Base-by-base conservation (phyloP, 768 basidiomycete species). In the Phylloporus rhodoxanthus region DNA sequence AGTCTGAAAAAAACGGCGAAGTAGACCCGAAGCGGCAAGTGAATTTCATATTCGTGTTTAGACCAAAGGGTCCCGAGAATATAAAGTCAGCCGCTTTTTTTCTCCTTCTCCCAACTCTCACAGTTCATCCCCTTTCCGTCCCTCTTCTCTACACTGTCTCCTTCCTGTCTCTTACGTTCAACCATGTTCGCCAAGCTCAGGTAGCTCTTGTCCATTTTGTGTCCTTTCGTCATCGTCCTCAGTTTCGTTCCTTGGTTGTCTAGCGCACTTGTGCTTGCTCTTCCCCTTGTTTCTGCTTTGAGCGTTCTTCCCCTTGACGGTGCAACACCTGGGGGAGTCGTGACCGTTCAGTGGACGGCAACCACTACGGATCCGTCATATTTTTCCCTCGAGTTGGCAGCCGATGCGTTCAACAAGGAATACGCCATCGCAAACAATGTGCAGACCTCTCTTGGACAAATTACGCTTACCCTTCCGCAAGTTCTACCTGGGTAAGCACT, bases 391-490 rank as follows among this genome's bases (percentile, higher is more conserved):
- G 71, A 78, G 62, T 65, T 85, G 47, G 44, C 55, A 42, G 80
- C 82, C 64, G 15, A 56, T 0, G 20, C 25, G 1, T 85, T 85
- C 74, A 69, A 83, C 68, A 65, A 78, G 48, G 47, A 70, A 0
- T 78, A 74, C 42, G 82, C 76, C 40, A 72, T 86, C 47, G 75
- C 73, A 11, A 82, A 76, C 71, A 80, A 78, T 51, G 69, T 85
- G 2, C 49, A 68, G 19, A 70, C 78, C 1, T 34, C 67, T 2
- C 11, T 45, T 5, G 69, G 70, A 0, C 32, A 56, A 1, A 1
- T 76, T 2, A 70, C 69, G 1, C 13, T 85, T n/a, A 33, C 44
- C 0, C 51, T 85, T 4, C 81, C 81, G 15, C 43, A 69, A 17
- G 71, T 85, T 23, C 75, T 75, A 8, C 52, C 48, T 9, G 68